Conservation (phyloP, 768 basidiomycete genomes). For the Phlebiopsis gigantea region DNA sequence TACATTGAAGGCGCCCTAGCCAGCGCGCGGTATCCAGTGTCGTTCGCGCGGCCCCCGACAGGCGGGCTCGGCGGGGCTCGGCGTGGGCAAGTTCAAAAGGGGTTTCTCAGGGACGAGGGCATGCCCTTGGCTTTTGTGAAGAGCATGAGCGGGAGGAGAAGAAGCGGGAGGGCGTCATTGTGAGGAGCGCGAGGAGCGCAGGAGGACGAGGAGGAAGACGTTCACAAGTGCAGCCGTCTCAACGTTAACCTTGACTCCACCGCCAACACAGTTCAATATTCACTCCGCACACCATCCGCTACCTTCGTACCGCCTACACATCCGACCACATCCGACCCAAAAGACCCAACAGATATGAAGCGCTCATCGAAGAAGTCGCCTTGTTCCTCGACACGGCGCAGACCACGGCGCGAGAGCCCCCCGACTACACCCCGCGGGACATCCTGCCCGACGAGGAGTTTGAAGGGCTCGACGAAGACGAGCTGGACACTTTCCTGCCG, state of each 20-base stretch:
- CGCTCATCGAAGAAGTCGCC: conserved; percentile 65
- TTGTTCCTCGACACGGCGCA: conserved; percentile 58
- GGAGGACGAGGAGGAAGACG: conserved; percentile 30
- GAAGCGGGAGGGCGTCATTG: conserved; percentile 33
- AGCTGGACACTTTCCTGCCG: conserved; percentile 76
- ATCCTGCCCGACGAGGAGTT: conserved; percentile 63
- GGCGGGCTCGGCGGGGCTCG: conserved; percentile 80
- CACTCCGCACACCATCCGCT: background rate
- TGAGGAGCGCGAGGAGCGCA: conserved; percentile 24
- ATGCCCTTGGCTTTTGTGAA: conserved; percentile 88
- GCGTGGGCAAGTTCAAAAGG: conserved; percentile 85
- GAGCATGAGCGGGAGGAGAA: conserved; percentile 66
- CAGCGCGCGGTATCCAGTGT: conserved; percentile 89
- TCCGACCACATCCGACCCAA: background rate
- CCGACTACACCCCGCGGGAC: conserved; percentile 63
- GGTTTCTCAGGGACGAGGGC: conserved; percentile 89
- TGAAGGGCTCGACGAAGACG: conserved; percentile 82
- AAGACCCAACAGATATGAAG: conserved; percentile 41
- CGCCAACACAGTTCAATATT: background rate
- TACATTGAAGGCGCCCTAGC: too few species aligned
- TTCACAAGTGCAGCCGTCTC: background rate
- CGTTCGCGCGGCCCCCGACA: conserved; percentile 90
- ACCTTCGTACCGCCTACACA: background rate
- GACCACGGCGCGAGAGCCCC: conserved; percentile 49
- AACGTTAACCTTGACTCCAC: conserved; percentile 10